Percentiles rank a stretch among this genome's conserved stretches.
phyloP scores from a whole-genome alignment of 768 basidiomycete species.

The Clathrus columnatus region DNA sequence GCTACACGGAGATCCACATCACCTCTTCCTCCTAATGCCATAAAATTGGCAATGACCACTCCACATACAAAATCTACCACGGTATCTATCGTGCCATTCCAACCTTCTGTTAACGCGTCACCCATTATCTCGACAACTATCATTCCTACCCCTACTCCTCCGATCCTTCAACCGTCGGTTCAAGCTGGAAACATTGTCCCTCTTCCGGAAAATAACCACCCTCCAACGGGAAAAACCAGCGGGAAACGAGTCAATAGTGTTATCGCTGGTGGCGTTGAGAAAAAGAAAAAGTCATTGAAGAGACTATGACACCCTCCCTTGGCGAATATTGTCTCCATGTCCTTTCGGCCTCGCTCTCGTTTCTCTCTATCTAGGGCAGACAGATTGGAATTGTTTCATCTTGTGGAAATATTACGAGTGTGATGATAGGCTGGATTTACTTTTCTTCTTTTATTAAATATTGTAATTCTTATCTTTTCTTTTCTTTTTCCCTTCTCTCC shows the following conservation, averaged over 20 bases:
- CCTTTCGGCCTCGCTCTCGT: no score
- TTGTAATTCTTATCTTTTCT: not conserved
- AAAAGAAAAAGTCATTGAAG: constrained; percentile 85
- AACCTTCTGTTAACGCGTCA: constrained; percentile 21
- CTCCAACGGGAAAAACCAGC: constrained; percentile 34
- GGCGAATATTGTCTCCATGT: not conserved
- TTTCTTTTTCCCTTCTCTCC: not conserved
- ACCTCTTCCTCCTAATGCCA: constrained; percentile 20
- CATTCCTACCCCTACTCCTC: constrained; percentile 25
- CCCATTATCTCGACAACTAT: constrained; percentile 32
- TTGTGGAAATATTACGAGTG: not conserved
- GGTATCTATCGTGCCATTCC: constrained; percentile 30
- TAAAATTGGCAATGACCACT: constrained; percentile 24
- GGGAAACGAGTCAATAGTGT: constrained; percentile 18
- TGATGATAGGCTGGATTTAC: not conserved
- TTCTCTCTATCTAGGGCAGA: not conserved
- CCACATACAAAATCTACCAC: constrained; percentile 31
- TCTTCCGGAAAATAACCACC: constrained; percentile 49
- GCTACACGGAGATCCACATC: constrained; percentile 21
- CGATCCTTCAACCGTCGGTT: constrained; percentile 23
- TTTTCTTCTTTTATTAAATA: not conserved
- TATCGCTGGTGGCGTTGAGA: constrained; percentile 52
- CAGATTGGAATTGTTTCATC: not conserved
- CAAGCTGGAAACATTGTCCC: not conserved
- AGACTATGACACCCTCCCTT: constrained; percentile 44